Conservation (phyloP, 169 alveolate genomes). For the Plasmodium coatneyi region DNA sequence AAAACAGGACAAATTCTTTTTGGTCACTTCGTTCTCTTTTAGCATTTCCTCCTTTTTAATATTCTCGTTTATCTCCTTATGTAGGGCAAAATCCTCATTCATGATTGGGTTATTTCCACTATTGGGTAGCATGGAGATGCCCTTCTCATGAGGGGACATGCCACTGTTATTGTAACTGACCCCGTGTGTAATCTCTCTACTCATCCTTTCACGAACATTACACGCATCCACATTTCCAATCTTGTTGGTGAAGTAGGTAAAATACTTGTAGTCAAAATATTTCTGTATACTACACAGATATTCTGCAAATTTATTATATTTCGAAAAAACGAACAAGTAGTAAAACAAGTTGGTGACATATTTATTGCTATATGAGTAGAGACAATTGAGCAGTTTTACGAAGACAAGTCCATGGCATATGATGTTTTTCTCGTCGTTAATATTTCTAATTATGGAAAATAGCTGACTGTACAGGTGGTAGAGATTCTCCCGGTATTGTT, state of each 20-base stretch:
- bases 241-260: constrained; percentile 10
- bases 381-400: constrained; percentile 23
- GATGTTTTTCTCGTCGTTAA: constrained; percentile 69
- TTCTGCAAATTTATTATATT: constrained; percentile 57
- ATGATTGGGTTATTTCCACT: not conserved
- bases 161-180: not conserved
- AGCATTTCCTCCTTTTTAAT: constrained; percentile 48
- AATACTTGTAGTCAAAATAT: constrained; percentile 61
- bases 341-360: constrained; percentile 47
- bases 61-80: constrained; percentile 30
- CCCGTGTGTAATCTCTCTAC: not conserved
- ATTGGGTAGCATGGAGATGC: not conserved
- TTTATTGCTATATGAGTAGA: constrained; percentile 41
- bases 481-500: constrained; percentile 28
- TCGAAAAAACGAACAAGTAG: constrained; percentile 49
- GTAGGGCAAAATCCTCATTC: constrained; percentile 18
- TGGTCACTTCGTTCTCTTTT: constrained; percentile 25
- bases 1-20: constrained; percentile 9
- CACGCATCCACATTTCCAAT: not conserved
- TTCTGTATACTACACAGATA: constrained; percentile 39
- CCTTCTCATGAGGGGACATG: not conserved
- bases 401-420: constrained; percentile 51
- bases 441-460: constrained; percentile 37
- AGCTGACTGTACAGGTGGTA: constrained; percentile 44
- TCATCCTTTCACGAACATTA: not conserved